Evolutionary conservation across 108 stramenopile genomes (phyloP), one percentile per base, ranked within the genome.

Genomic region (Chaetoceros tenuissimus): DNA sequence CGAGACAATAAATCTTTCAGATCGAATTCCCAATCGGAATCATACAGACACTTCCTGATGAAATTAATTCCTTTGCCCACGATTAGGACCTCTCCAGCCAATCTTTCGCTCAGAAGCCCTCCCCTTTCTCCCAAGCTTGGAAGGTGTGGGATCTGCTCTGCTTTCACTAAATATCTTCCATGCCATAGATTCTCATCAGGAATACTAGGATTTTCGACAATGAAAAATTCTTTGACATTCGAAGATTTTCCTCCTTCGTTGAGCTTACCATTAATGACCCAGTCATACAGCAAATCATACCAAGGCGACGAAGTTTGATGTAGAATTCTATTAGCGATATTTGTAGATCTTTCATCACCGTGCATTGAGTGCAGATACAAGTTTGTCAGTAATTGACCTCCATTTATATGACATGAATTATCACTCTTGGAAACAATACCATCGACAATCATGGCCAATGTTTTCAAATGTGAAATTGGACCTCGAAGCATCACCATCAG

Each of bases 41-140:
- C 85, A 54, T 67, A 30, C n/a, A 91, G 63, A 77, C 86, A 91
- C 24, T 61, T 54, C 18, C 94, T 80, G 57, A 98, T 81, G 47
- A 97, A 98, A 66, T 97, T 98, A 55, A 98, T 94, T 20, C 92
- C 89, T 67, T 95, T 94, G 17, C 97, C 97, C 7, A 95, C 79
- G 18, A 75, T 75, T 16, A 95, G 84, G 2, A 89, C 80, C 24
- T 78, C 80, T 21, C 61, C 46, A 8, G 92, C 92, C 49, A 96
- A 55, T 56, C 63, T 66, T 25, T 45, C 28, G 22, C 71, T 76
- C 30, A 97, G 63, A 25, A 94, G 81, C 3, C 85, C 80, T n/a
- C 75, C 74, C 57, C 57, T 26, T n/a, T 57, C 68, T 3, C 68
- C 68, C 5, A 40, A 10, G 25, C 63, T 29, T 29, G 63, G 64